Conservation (phyloP, 2,329 filamentous ascomycete genomes). For the Verticillium isaacii region DNA sequence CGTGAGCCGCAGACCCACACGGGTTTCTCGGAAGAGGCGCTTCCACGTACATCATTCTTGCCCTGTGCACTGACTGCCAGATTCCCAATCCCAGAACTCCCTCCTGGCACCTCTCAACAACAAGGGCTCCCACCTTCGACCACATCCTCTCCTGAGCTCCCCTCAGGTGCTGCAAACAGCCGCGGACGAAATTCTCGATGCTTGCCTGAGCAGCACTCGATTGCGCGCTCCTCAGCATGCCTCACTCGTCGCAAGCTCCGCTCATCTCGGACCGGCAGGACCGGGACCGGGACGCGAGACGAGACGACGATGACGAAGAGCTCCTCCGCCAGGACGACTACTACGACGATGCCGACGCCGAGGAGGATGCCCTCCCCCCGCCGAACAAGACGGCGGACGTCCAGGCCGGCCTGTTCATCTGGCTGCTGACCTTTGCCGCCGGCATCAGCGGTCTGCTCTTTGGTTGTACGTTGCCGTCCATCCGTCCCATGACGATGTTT, state of each 20-base stretch:
- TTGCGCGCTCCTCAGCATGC: background rate
- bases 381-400: conserved; percentile 8
- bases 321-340: conserved; percentile 18
- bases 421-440: conserved; percentile 58
- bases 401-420: conserved; percentile 48
- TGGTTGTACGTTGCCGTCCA: conserved; percentile 47
- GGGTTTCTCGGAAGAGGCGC: background rate
- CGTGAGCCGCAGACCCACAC: background rate
- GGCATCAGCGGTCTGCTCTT: conserved; percentile 65
- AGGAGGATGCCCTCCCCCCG: conserved; percentile 14
- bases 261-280: conserved; percentile 4
- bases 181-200: background rate
- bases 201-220: background rate
- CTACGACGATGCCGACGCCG: conserved; percentile 16
- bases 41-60: background rate
- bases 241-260: conserved; percentile 1
- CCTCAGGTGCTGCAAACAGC: background rate
- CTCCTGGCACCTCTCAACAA: background rate
- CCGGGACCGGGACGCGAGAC: conserved; percentile 5
- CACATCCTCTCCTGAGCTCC: background rate
- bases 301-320: conserved; percentile 20
- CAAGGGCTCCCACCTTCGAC: background rate
- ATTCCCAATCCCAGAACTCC: background rate
- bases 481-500: background rate
- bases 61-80: background rate